These are phyloP conservation scores for Epichloe elymi DNA, from an alignment of 2,329 filamentous ascomycete genomes.

Conservation along the genomic window DNA sequence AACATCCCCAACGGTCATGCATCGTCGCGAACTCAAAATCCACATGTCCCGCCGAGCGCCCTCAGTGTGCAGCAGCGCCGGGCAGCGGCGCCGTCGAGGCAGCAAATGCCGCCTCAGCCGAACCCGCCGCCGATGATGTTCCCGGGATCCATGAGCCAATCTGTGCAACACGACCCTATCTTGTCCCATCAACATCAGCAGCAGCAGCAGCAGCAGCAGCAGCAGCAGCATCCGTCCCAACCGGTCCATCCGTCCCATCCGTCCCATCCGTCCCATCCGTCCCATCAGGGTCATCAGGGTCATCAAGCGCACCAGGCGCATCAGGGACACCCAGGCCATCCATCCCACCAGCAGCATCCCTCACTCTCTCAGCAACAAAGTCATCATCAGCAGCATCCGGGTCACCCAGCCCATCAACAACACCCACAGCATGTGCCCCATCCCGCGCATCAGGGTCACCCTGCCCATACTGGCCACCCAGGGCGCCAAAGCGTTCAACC, in stretches of 20 bases:
- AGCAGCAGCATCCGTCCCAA: no score
- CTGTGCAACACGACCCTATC: constrained; percentile 29
- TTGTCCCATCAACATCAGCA: constrained; percentile 29
- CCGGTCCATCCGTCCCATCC: constrained; percentile 10
- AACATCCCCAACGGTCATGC: constrained; percentile 31
- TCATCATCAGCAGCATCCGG: constrained; percentile 12
- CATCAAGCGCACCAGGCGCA: constrained; percentile 16
- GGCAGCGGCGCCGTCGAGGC: constrained; percentile 27
- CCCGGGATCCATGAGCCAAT: constrained; percentile 25
- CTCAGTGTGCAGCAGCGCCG: constrained; percentile 32
- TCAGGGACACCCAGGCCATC: constrained; percentile 15
- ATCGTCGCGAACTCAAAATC: constrained; percentile 28
- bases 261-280: constrained; percentile 13
- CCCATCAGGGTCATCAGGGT: constrained; percentile 13
- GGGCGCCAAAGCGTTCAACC: constrained; percentile 15
- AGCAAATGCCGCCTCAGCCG: constrained; percentile 30
- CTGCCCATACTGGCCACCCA: constrained; percentile 8
- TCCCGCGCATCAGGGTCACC: constrained; percentile 14
- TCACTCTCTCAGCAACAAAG: constrained; percentile 12
- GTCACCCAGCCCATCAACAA: constrained; percentile 10
- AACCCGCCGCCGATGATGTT: constrained; percentile 25
- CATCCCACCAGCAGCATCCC: constrained; percentile 11
- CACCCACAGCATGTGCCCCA: constrained; percentile 14
- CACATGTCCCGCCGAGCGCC: constrained; percentile 35
- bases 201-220: constrained; percentile 17